Evolutionary conservation across 441 rosid genomes (phyloP).

Genomic region (Mallotus japonicus): DNA sequence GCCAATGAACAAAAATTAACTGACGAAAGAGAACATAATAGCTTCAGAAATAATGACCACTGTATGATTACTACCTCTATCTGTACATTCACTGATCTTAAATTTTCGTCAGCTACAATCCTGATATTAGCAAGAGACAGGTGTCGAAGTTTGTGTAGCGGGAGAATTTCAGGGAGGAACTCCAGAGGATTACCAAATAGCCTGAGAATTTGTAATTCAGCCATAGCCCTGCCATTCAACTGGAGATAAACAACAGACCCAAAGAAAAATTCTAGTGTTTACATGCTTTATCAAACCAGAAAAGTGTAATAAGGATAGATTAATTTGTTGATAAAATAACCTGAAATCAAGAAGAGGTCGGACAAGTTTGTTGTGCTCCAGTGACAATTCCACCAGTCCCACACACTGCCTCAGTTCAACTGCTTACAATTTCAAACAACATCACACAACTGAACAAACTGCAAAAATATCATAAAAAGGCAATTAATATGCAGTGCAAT

Average conservation of each 20-base stretch:
- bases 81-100: conserved; percentile 85
- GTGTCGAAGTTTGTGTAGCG: conserved; percentile 82
- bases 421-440: conserved; percentile 43
- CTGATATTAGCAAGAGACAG: conserved; percentile 90
- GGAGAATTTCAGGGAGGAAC: conserved; percentile 95
- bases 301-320: conserved; percentile 16
- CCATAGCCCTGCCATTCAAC: conserved; percentile 80
- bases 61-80: conserved; percentile 63
- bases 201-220: conserved; percentile 78
- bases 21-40: not conserved
- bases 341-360: conserved; percentile 99
- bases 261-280: conserved; percentile 20
- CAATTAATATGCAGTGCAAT: not conserved
- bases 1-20: conserved; percentile 16
- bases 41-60: conserved; percentile 10
- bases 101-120: conserved; percentile 84
- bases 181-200: conserved; percentile 97
- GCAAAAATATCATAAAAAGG: not conserved
- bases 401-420: conserved; percentile 88
- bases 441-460: conserved; percentile 22
- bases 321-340: conserved; percentile 41
- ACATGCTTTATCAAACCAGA: conserved; percentile 16
- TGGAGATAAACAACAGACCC: conserved; percentile 41
- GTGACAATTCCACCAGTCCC: conserved; percentile 72
- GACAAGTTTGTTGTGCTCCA: conserved; percentile 92